Percentiles rank a stretch among this genome's conserved stretches.
phyloP scores from a whole-genome alignment of 768 basidiomycete species.

The Hortiboletus campestris region DNA sequence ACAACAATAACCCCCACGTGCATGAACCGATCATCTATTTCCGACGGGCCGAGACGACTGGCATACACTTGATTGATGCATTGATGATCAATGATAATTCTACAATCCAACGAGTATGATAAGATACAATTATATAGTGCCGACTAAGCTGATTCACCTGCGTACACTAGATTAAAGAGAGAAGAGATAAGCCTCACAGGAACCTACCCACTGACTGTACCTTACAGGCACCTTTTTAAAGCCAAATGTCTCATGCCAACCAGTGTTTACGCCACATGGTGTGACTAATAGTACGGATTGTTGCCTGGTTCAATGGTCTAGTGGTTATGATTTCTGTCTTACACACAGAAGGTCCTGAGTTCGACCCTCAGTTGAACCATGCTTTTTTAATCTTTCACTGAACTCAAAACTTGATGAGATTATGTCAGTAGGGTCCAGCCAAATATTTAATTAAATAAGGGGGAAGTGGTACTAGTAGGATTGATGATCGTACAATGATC shows the following conservation, averaged over 20 bases:
- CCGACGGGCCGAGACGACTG: background rate
- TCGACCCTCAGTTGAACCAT: constrained; percentile 46
- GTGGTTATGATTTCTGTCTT: constrained; percentile 61
- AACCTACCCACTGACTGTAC: background rate
- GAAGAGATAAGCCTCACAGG: background rate
- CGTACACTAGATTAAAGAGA: background rate
- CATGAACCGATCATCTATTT: background rate
- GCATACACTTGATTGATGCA: background rate
- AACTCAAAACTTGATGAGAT: no score
- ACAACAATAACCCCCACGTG: constrained; percentile 21
- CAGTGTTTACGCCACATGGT: background rate
- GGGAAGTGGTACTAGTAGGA: no score
- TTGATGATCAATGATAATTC: background rate
- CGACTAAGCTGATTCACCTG: background rate
- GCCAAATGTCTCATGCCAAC: no score
- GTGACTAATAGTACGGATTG: accelerated
- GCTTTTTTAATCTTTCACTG: constrained; percentile 17
- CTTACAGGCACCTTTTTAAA: background rate
- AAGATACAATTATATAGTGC: background rate
- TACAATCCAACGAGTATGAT: background rate
- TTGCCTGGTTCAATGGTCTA: constrained; percentile 51
- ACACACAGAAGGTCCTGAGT: constrained; percentile 41
- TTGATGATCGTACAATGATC: no score
- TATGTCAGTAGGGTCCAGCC: no score
- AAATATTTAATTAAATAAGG: no score